phyloP scores from a whole-genome alignment of 2,329 filamentous ascomycete genomes.

The Exophiala calicioides region DNA sequence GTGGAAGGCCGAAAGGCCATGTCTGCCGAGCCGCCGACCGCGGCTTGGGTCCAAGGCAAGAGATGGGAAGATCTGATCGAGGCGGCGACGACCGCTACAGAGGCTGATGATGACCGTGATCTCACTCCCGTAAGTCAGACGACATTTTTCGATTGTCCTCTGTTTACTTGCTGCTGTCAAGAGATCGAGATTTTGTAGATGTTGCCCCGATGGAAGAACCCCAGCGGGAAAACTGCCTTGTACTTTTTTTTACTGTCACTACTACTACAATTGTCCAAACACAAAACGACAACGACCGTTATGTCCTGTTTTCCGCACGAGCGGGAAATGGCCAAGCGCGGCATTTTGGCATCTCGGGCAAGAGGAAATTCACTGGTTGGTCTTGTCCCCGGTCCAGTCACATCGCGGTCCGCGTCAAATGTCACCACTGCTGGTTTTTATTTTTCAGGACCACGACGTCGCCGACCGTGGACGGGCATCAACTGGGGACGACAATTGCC shows the following conservation, averaged over 20 bases:
- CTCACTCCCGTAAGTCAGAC: conserved; percentile 73
- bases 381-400: conserved; percentile 10
- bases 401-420: conserved; percentile 12
- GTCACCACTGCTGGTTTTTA: conserved; percentile 19
- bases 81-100: conserved; percentile 79
- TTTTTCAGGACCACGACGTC: conserved; percentile 13
- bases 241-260: conserved; percentile 30
- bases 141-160: conserved; percentile 35
- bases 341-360: conserved; percentile 14
- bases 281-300: conserved; percentile 23
- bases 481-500: conserved; percentile 18
- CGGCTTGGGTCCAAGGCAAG: conserved; percentile 73
- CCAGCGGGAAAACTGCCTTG: conserved; percentile 24
- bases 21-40: conserved; percentile 79
- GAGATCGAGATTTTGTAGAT: conserved; percentile 34
- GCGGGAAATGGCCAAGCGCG: conserved; percentile 13
- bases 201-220: conserved; percentile 24
- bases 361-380: conserved; percentile 18
- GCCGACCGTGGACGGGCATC: conserved; percentile 9
- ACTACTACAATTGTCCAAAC: conserved; percentile 31
- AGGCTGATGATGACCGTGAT: conserved; percentile 82
- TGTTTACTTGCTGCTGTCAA: conserved; percentile 35
- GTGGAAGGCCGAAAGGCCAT: conserved; percentile 78
- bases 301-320: conserved; percentile 24
- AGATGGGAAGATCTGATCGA: conserved; percentile 97